Percentiles rank a stretch among this genome's conserved stretches.
Conservation (phyloP, 1,139 yeast species). For the Yamadazyma siamensis region DNA sequence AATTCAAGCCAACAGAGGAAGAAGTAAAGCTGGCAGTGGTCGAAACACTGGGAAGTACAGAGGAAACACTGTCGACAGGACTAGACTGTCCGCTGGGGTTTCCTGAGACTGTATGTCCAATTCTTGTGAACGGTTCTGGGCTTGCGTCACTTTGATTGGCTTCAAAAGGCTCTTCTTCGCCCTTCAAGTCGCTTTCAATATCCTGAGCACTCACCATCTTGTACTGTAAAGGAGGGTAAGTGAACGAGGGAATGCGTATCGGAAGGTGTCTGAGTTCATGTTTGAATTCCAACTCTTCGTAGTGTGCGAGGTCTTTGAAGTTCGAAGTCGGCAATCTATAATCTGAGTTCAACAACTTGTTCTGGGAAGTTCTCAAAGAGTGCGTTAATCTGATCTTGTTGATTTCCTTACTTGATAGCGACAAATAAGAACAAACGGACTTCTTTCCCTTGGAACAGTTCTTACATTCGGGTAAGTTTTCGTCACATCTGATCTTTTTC, state of each 20-base stretch:
- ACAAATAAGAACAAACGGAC: slow-evolving; percentile 31
- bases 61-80: neutral
- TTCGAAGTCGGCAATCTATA: slow-evolving; percentile 28
- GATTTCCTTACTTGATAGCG: slow-evolving; percentile 21
- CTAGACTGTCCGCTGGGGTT: neutral
- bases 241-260: slow-evolving; percentile 19
- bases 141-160: slow-evolving; percentile 1
- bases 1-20: too few relatives aligned
- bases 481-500: slow-evolving; percentile 47
- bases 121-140: neutral
- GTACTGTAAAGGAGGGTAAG: slow-evolving; percentile 23
- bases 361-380: slow-evolving; percentile 27
- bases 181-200: slow-evolving; percentile 5
- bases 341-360: slow-evolving; percentile 23
- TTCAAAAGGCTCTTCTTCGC: slow-evolving; percentile 3
- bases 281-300: slow-evolving; percentile 20
- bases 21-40: too few relatives aligned
- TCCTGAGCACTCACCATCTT: slow-evolving; percentile 4
- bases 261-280: slow-evolving; percentile 24
- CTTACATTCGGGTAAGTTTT: slow-evolving; percentile 37
- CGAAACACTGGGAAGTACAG: too few relatives aligned
- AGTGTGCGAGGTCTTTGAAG: slow-evolving; percentile 1
- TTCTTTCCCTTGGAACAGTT: slow-evolving; percentile 35
- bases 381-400: slow-evolving; percentile 27
- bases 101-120: neutral